Evolutionary conservation across 2,329 filamentous ascomycete species (phyloP), one percentile per base, ranked within the genome.

Genomic region (Fusarium subtropicale): DNA sequence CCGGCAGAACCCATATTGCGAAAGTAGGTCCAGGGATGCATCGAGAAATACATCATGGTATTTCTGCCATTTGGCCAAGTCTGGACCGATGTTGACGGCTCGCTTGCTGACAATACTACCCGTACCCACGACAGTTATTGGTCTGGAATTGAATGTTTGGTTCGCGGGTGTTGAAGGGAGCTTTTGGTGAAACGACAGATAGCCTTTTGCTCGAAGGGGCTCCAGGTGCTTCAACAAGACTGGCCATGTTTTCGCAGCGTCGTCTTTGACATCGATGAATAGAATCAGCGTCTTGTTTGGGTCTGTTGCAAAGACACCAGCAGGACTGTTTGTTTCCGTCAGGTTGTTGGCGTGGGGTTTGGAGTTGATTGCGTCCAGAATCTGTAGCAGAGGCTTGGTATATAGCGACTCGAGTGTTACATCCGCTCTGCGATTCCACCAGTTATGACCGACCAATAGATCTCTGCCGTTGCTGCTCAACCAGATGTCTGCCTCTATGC

Each of bases 401-500:
- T 93, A 93, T 4, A 93, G 83, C 13, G 71, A 82, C 73, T 65
- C 66, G 11, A 92, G 86, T 0, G 90, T 92, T 83, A 26, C 78
- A 72, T 34, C 84, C 83, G 50, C 90, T 73, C 3, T 85, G 81
- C 30, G 84, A 80, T 53, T 30, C 42, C 71, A 72, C 10, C 78
- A 81, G 45, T 86, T 85, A 74, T 93, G 91, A 2, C 89, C 90
- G 33, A 93, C 87, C 48, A 86, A 86, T 7, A 92, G 81, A 11
- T 79, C 78, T 20, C 76, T 73, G 50, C 85, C 82, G 45, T 85
- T 84, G 2, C 55, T 66, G 36, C 53, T 73, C 2, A 88, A 81
- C 88, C 88, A 92, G 12, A 92, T 86, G 69, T 92, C 91, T 5
- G 89, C 89, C 78, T 92, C 90, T 3, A 91, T 82, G 20, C 89